phyloP scores from a whole-genome alignment of 2,329 filamentous ascomycete species.

The Periconia macrospinosa region DNA sequence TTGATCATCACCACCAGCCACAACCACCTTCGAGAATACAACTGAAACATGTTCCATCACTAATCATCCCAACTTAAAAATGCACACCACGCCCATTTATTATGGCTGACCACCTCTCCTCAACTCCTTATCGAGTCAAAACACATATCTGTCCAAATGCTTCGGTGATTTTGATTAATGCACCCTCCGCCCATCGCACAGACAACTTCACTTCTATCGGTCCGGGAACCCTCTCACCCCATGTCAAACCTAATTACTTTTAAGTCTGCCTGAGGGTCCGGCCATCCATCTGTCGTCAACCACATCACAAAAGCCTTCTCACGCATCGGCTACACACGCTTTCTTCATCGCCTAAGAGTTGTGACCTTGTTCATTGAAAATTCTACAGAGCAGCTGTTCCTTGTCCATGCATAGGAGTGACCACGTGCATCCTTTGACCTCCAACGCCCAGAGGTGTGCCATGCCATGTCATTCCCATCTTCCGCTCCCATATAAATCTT shows the following conservation, averaged over 20 bases:
- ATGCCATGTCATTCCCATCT: not conserved
- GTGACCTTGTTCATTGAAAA: not conserved
- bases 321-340: not conserved
- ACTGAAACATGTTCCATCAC: too few species aligned
- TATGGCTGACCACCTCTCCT: too few species aligned
- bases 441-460: too few species aligned
- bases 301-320: not conserved
- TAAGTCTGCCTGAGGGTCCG: not conserved
- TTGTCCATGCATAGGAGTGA: not conserved
- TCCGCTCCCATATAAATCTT: conserved; percentile 3
- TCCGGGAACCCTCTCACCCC: not conserved
- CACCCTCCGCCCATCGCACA: too few species aligned
- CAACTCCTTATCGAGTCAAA: too few species aligned
- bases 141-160: too few species aligned
- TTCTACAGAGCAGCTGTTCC: not conserved
- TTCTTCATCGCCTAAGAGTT: not conserved
- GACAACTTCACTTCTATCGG: not conserved
- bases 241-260: not conserved
- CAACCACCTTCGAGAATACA: too few species aligned
- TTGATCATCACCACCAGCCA: too few species aligned
- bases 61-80: too few species aligned
- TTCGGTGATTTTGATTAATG: too few species aligned
- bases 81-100: too few species aligned
- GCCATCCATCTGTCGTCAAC: not conserved
- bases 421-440: not conserved